Evolutionary conservation across 179 eudicot genomes (phyloP).

Genomic region (Vitellaria paradoxa): DNA sequence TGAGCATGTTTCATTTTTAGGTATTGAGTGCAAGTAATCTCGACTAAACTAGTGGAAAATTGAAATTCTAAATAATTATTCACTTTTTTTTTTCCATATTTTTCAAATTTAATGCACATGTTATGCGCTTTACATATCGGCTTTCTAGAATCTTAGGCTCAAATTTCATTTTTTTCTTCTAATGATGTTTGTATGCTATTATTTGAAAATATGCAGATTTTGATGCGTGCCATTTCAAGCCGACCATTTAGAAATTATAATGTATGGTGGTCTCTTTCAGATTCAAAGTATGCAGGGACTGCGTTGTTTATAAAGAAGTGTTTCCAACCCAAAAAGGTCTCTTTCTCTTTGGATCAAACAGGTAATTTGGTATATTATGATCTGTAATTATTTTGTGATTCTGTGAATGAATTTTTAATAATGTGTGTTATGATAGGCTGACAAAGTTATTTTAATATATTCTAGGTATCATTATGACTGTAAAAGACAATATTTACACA

Average conservation of each 20-base stretch:
- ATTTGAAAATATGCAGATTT: slow-evolving; percentile 42
- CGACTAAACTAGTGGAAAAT: neutral
- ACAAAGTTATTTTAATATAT: neutral
- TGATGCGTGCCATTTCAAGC: slow-evolving; percentile 89
- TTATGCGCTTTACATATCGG: neutral
- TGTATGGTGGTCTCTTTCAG: slow-evolving; percentile 98
- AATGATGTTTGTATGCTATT: neutral
- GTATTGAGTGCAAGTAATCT: neutral
- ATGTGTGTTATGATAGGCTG: neutral
- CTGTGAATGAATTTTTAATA: neutral
- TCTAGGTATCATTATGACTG: neutral
- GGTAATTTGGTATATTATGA: slow-evolving; percentile 36
- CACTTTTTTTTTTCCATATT: neutral
- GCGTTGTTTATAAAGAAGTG: slow-evolving; percentile 86
- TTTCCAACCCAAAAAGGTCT: slow-evolving; percentile 67
- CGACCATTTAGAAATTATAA: slow-evolving; percentile 70
- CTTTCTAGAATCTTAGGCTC: neutral
- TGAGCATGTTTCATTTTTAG: neutral
- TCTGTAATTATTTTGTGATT: neutral
- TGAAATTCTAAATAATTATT: neutral
- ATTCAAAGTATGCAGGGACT: slow-evolving; percentile 97
- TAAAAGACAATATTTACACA: neutral
- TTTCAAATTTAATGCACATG: neutral
- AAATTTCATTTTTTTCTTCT: neutral
- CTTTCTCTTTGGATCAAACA: slow-evolving; percentile 72